These are phyloP conservation scores for Escallonia rubra DNA, from an alignment of 129 eudicot genomes.

Conservation along the genomic window DNA sequence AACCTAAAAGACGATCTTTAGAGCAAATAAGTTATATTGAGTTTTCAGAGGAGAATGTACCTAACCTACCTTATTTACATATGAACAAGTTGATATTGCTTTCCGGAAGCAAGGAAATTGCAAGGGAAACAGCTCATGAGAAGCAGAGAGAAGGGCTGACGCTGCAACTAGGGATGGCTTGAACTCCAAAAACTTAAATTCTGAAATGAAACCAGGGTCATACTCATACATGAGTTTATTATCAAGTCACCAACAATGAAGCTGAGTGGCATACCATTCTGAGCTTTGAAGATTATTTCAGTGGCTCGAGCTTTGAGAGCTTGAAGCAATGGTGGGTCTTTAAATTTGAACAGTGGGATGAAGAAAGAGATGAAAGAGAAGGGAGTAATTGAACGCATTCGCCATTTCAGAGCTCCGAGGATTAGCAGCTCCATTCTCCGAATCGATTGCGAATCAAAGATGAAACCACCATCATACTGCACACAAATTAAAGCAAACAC, in stretches of 20 bases:
- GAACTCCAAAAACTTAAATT: constrained; percentile 26
- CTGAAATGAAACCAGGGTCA: constrained; percentile 8
- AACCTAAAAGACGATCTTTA: no score
- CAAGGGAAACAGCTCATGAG: constrained; percentile 41
- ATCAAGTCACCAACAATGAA: background rate
- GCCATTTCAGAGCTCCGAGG: constrained; percentile 53
- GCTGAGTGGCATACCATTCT: constrained; percentile 24
- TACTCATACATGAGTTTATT: background rate
- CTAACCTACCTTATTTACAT: constrained; percentile 38
- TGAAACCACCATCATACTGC: constrained; percentile 26
- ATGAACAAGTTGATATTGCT: constrained; percentile 30
- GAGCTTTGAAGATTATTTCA: constrained; percentile 49
- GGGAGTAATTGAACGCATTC: constrained; percentile 53
- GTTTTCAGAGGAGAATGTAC: no score
- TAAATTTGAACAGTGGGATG: constrained; percentile 25
- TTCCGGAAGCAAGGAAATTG: constrained; percentile 27
- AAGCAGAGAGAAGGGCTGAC: constrained; percentile 46
- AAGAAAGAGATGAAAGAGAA: constrained; percentile 42
- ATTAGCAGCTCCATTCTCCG: constrained; percentile 50
- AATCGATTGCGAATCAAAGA: constrained; percentile 32
- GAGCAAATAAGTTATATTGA: no score
- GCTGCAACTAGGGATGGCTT: constrained; percentile 55
- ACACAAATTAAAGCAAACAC: background rate
- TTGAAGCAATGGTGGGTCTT: constrained; percentile 23
- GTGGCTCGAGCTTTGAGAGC: constrained; percentile 40